Conservation (phyloP, 2,329 filamentous ascomycete species). For the Stachybotrys chartarum region DNA sequence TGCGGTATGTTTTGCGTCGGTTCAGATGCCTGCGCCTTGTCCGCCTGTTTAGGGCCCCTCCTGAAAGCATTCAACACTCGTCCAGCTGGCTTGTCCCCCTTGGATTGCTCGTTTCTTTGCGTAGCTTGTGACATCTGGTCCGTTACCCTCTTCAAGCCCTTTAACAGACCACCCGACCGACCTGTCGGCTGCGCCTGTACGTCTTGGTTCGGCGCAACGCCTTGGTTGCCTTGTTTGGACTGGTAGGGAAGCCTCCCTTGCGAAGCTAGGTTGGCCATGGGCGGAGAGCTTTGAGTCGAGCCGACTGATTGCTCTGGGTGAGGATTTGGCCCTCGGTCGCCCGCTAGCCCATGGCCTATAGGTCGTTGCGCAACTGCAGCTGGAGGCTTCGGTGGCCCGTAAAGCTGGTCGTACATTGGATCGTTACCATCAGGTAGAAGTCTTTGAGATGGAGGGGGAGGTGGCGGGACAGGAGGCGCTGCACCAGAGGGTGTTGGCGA, state of each 20-base stretch:
- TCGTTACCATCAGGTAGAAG: background rate
- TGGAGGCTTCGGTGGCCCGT: background rate
- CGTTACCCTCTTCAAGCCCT: conserved; percentile 23
- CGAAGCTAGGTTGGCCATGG: background rate
- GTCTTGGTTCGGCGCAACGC: background rate
- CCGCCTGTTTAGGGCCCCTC: conserved; percentile 18
- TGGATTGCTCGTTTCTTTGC: background rate
- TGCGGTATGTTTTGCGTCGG: background rate
- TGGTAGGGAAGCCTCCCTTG: background rate
- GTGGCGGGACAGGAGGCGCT: background rate
- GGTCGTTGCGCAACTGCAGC: background rate
- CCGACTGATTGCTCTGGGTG: background rate
- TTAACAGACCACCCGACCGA: conserved; percentile 18
- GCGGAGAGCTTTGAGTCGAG: background rate
- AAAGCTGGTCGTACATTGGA: background rate
- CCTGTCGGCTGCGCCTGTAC: conserved; percentile 1
- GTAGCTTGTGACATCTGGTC: conserved; percentile 17
- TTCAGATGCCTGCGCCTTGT: background rate
- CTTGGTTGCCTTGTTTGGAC: background rate
- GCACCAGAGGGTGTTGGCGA: background rate
- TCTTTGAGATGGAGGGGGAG: background rate
- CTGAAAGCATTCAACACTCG: conserved; percentile 25
- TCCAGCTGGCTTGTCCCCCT: conserved; percentile 3
- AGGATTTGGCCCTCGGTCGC: background rate
- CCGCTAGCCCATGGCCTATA: background rate